phyloP scores from a whole-genome alignment of 345 rosid genomes.

The Boechera stricta region DNA sequence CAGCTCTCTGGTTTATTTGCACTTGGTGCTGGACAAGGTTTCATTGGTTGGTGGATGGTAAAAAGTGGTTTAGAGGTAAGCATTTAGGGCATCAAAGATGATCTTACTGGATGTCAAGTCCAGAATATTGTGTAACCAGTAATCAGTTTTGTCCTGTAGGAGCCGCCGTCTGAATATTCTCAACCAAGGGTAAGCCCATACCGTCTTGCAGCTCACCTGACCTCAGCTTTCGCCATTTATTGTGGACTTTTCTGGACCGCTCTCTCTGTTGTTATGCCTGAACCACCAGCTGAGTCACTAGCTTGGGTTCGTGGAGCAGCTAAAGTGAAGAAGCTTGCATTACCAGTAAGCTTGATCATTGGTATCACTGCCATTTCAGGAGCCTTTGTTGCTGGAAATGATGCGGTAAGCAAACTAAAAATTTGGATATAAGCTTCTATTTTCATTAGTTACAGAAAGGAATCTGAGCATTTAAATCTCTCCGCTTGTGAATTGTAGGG shows the following conservation, averaged over 20 bases:
- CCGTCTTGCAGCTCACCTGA: slow-evolving; percentile 92
- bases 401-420: slow-evolving; percentile 64
- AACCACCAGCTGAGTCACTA: slow-evolving; percentile 88
- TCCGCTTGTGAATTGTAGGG: slow-evolving; percentile 55
- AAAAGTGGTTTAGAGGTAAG: slow-evolving; percentile 96
- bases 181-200: slow-evolving; percentile 97
- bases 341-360: slow-evolving; percentile 82
- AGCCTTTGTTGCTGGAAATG: slow-evolving; percentile 97
- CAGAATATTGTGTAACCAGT: slow-evolving; percentile 26
- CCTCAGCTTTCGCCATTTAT: slow-evolving; percentile 91
- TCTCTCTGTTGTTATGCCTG: slow-evolving; percentile 90
- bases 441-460: not conserved
- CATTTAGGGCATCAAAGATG: slow-evolving; percentile 1
- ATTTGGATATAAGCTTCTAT: not conserved
- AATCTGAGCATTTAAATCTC: slow-evolving; percentile 2
- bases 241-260: slow-evolving; percentile 95
- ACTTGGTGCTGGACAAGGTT: slow-evolving; percentile 98
- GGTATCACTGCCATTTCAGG: slow-evolving; percentile 92
- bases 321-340: slow-evolving; percentile 79
- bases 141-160: slow-evolving; percentile 52
- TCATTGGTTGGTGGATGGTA: slow-evolving; percentile 99
- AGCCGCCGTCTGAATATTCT: slow-evolving; percentile 83
- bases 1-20: slow-evolving; percentile 80
- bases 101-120: not conserved
- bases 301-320: slow-evolving; percentile 87